Base-by-base conservation (phyloP, 2,329 filamentous ascomycete species). In the Bipolaris oryzae region DNA sequence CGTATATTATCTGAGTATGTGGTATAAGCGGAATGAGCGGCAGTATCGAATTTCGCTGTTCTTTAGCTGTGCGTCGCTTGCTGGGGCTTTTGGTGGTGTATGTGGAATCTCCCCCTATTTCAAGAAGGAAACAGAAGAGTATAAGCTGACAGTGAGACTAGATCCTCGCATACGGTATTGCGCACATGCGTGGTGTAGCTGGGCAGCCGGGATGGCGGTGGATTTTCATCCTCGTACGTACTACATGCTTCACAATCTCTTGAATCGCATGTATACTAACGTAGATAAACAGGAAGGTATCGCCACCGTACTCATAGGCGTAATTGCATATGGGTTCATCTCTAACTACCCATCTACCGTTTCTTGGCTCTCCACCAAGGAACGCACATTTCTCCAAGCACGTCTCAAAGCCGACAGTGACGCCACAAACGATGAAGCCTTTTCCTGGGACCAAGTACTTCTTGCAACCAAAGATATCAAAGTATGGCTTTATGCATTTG, bases 361-460 rank as follows among this genome's bases (percentile, higher is more conserved):
- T 3, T 78, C 77, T 1, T 89, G 88, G 60, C 76, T 89, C 9
- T 80, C 77, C 0, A 76, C 83, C 2, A 67, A 77, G 2, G 80
- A 84, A 59, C 78, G 86, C 1, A 75, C 79, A 0, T 85, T 83
- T 54, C 83, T 92, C 46, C 81, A 85, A 20, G 79, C 82, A 9
- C 85, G 90, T 0, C 80, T 93, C 0, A 85, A 85, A 9, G 81
- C 82, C 5, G 89, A 92, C 63, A 87, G 84, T 60, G 89, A 92
- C 67, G 86, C 88, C 0, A 90, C 86, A 0, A 83, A 87, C 5
- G 78, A 87, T 45, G 90, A 94, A 62, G 69, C 77, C 0, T 92
- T 93, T 67, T 83, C 77, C 3, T 93, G 90, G 90, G 72, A 63
- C 0, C 86, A 87, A 18, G 89, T 92, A 0, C 54, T 74, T 21